Percentiles rank a stretch among this genome's conserved stretches.
Conservation (phyloP, 345 rosid species). For the Brassica carinata region DNA sequence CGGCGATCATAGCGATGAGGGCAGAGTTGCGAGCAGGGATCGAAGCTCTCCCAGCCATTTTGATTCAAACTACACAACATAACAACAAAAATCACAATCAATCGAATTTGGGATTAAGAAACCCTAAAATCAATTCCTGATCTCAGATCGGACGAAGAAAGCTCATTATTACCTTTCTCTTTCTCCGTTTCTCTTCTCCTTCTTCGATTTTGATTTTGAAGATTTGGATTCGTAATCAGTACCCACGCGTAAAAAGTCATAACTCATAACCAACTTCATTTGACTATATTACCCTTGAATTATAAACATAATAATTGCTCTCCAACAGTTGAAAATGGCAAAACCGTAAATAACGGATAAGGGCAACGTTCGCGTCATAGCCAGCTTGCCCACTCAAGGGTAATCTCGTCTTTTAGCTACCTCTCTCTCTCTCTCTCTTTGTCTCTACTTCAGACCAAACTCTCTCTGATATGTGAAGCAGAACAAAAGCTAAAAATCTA, state of each 20-base stretch:
- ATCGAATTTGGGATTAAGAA: conserved; percentile 1
- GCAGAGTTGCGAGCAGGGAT: conserved; percentile 61
- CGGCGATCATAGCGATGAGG: conserved; percentile 78
- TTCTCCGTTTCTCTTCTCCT: conserved; percentile 1
- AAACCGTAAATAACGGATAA: conserved; percentile 13
- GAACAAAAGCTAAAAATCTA: conserved; percentile 22
- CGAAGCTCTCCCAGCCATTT: conserved; percentile 68
- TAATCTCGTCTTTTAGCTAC: background rate
- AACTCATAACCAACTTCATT: background rate
- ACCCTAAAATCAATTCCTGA: background rate
- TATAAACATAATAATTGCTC: background rate
- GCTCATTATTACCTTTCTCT: conserved; percentile 18
- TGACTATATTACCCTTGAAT: conserved; percentile 8
- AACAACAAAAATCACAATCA: background rate
- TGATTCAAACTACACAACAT: conserved; percentile 40
- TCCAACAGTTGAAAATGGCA: conserved; percentile 12
- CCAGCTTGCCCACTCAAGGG: conserved; percentile 41
- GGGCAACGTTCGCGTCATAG: conserved; percentile 37
- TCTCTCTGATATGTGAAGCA: conserved; percentile 45
- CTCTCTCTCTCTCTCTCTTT: background rate
- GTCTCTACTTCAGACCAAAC: conserved; percentile 20
- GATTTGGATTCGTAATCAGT: conserved; percentile 37
- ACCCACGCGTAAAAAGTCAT: conserved; percentile 34
- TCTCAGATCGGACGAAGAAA: conserved; percentile 9
- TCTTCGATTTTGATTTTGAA: conserved; percentile 23